Percentiles rank a stretch among this genome's conserved stretches.
Conservation (phyloP, 202 grass and related monocot genomes). For the Panicum hallii region DNA sequence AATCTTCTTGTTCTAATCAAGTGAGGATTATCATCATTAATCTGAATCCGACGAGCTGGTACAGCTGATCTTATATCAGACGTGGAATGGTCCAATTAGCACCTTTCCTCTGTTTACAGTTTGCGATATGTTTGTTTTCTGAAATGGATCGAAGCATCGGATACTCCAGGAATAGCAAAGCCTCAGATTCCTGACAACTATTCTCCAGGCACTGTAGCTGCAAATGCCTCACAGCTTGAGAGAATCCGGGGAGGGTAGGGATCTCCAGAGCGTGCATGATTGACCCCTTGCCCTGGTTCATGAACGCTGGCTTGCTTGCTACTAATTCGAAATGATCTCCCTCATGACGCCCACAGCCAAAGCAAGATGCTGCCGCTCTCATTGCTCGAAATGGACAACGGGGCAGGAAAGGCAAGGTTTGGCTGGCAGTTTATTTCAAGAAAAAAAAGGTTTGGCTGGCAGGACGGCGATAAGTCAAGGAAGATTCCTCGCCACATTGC, state of each 20-base stretch:
- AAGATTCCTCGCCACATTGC: constrained; percentile 21
- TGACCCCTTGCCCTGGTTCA: constrained; percentile 13
- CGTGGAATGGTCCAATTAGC: constrained; percentile 30
- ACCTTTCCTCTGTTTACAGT: constrained; percentile 39
- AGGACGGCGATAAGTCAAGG: neutral
- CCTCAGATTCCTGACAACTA: constrained; percentile 37
- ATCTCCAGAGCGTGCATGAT: constrained; percentile 27
- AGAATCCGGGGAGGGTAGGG: constrained; percentile 22
- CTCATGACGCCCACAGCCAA: neutral
- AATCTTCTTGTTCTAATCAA: neutral
- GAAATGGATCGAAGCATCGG: constrained; percentile 38
- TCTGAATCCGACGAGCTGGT: neutral
- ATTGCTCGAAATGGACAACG: constrained; percentile 7
- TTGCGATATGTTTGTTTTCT: neutral
- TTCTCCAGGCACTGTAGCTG: constrained; percentile 9
- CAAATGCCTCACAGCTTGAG: constrained; percentile 52
- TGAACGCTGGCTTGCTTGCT: neutral
- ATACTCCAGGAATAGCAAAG: constrained; percentile 37
- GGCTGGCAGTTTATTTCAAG: neutral
- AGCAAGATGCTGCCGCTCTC: constrained; percentile 19
- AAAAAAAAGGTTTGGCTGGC: neutral
- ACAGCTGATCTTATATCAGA: constrained; percentile 8
- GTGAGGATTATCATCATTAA: neutral
- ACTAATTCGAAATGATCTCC: neutral
- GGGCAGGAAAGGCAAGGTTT: neutral